Percentiles rank a stretch among this genome's conserved stretches.
Conservation (phyloP, 768 basidiomycete species). For the Mrakia hoshinonis region DNA sequence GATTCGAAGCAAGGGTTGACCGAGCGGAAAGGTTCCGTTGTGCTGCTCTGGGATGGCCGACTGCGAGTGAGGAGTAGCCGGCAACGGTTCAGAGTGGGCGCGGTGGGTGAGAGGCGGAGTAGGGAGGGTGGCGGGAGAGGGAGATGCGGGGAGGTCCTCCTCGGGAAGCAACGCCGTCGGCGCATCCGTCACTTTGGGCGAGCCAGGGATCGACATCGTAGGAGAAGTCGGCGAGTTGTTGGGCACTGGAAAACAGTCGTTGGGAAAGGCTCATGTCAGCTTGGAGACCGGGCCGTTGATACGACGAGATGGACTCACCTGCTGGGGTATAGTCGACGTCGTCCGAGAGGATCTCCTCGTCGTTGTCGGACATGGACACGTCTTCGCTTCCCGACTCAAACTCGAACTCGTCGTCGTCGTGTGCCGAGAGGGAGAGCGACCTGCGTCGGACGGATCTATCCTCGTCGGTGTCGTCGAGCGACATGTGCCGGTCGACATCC, state of each 20-base stretch:
- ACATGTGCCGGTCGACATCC: background rate
- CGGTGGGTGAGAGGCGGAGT: background rate
- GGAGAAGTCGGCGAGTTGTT: background rate
- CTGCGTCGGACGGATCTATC: background rate
- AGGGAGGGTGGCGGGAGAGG: background rate
- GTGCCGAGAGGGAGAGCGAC: background rate
- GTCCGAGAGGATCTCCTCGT: background rate
- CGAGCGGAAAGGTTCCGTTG: conserved; percentile 25
- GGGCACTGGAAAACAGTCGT: background rate
- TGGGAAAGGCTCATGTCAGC: background rate
- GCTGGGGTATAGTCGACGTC: background rate
- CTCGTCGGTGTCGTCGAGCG: conserved; percentile 12
- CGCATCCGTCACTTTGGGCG: background rate
- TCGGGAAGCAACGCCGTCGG: background rate
- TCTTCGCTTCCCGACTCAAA: background rate
- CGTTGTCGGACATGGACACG: conserved; percentile 4
- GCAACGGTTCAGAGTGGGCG: background rate
- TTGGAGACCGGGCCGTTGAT: too few relatives aligned
- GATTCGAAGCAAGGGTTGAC: conserved; percentile 12
- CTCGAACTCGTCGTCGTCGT: background rate
- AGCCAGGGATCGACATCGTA: background rate
- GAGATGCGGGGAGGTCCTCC: background rate
- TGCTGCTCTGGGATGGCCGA: background rate
- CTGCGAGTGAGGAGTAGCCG: background rate
- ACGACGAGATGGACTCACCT: background rate